Evolutionary conservation across 2,329 filamentous ascomycete species (phyloP).

Genomic region (Fusarium kyushuense): DNA sequence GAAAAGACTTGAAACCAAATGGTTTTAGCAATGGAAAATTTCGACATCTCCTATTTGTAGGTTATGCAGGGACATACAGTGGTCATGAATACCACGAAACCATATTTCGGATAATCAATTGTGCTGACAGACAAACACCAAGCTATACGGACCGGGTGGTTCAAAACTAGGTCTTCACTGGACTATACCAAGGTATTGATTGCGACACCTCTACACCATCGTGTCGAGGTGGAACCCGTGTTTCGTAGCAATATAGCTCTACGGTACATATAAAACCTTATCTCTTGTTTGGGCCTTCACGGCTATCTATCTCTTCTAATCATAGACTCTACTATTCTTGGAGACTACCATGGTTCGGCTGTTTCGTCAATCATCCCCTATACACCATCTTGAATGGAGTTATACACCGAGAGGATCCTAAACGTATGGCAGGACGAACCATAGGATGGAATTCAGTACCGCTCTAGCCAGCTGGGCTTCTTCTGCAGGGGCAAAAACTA

Average conservation of each 20-base stretch:
- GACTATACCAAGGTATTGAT: background rate
- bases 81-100: background rate
- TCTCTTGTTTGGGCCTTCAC: no score
- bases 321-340: background rate
- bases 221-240: background rate
- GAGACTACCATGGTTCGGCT: background rate
- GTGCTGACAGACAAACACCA: background rate
- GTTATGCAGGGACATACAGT: background rate
- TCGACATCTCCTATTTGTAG: background rate
- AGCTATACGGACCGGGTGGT: background rate
- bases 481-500: background rate
- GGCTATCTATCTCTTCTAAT: background rate
- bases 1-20: background rate
- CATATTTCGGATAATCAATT: background rate
- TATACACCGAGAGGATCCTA: background rate
- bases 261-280: background rate
- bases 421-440: background rate
- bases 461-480: background rate
- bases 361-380: background rate
- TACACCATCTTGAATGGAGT: background rate
- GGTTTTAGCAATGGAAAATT: background rate
- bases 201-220: background rate
- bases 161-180: background rate
- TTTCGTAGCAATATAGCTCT: background rate
- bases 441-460: background rate